Evolutionary conservation across 2,329 filamentous ascomycete species (phyloP), one percentile per base, ranked within the genome.

Genomic region (Fusarium paranaense): DNA sequence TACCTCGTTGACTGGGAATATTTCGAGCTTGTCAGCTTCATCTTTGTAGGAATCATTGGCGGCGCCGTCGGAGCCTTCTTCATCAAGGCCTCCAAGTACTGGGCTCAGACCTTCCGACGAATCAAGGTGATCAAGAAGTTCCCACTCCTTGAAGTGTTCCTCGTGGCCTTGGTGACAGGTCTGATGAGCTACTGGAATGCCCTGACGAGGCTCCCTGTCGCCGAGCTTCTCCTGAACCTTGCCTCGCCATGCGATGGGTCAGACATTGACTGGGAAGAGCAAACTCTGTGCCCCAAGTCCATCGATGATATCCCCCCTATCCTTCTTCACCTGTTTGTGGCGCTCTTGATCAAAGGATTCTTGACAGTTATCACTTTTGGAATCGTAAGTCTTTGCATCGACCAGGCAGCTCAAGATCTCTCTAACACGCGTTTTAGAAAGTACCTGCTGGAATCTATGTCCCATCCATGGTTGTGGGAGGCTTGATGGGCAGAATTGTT

Each of bases 381-480:
- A 30, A 95, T 98, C 76, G 89, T 90, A 83, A 82, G 89, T 87
- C 33, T 11, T 32, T 20, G 6, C 6, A 4, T 40, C 25, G n/a
- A 14, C 6, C 13, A 22, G 20, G 16, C 35, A 18, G 3, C 42
- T n/a, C n/a, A 16, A 60, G 47, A 14, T 22, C 18, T 37, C 78
- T 80, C 78, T 80, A 59, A 81, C 66, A n/a, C 6, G 3, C 18
- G 22, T 20, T 9, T 58, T 80, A 90, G 87, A 98, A 98, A 87
- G 92, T 98, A 0, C 97, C 97, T 11, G 95, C 96, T 1, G 97
- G 97, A 72, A 98, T 99, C 76, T 99, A 99, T 78, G 95, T 99
- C 2, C 97, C 97, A 4, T 98, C 96, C 77, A 99, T 99, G 97
- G 97, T 98, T 32, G 95, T 98, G 20, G 97, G 97, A 73, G 97